Evolutionary conservation across 2,329 filamentous ascomycete genomes (phyloP).

Genomic region (Cadophora sp.): DNA sequence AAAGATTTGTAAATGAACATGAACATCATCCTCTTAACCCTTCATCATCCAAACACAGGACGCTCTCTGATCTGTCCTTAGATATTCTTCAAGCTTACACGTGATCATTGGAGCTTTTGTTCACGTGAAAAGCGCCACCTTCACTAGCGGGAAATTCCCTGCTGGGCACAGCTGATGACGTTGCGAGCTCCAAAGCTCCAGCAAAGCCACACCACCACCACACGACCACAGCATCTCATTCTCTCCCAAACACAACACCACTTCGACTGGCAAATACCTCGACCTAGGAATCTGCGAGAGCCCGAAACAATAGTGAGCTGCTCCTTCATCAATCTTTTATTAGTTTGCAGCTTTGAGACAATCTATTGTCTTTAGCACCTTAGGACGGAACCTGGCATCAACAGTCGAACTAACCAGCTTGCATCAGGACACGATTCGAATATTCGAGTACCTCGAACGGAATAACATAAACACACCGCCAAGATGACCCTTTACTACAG

Average conservation of each 20-base stretch:
- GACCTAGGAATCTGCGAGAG: constrained; percentile 11
- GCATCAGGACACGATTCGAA: constrained; percentile 35
- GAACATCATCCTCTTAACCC: background rate
- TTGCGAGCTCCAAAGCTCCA: constrained; percentile 19
- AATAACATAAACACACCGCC: constrained; percentile 29
- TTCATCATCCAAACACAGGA: background rate
- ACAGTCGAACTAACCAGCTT: constrained; percentile 33
- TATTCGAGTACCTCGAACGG: constrained; percentile 21
- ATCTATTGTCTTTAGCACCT: background rate
- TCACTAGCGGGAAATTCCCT: constrained; percentile 13
- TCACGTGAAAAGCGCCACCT: background rate
- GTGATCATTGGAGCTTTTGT: background rate
- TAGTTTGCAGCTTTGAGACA: background rate
- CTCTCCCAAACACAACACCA: constrained; percentile 9
- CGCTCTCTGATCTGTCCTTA: background rate
- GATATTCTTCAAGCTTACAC: background rate
- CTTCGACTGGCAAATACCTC: constrained; percentile 10
- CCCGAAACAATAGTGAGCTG: constrained; percentile 4
- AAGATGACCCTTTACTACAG: constrained; percentile 60
- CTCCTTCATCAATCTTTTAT: background rate
- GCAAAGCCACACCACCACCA: constrained; percentile 20
- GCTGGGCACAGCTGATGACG: constrained; percentile 19
- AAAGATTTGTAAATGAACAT: background rate
- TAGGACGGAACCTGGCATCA: background rate
- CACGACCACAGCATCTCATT: constrained; percentile 8